A percentile compares a stretch with the other conserved stretches of the same genome.
These are phyloP conservation scores for Zymoseptoria crescenta DNA, from an alignment of 2,329 filamentous ascomycete species.

Conservation along the genomic window DNA sequence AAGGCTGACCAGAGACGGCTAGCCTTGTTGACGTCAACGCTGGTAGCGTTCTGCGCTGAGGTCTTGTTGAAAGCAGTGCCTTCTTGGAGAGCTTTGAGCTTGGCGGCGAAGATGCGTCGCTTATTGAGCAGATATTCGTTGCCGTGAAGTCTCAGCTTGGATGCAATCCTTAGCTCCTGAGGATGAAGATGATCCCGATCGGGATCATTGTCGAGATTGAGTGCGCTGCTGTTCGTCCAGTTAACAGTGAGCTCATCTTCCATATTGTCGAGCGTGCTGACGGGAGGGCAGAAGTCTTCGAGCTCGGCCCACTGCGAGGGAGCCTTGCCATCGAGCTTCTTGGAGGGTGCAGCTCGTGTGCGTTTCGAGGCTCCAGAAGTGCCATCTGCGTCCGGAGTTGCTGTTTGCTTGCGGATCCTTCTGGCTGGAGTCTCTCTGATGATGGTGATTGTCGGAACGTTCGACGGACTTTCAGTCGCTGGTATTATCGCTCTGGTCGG, in stretches of 20 bases:
- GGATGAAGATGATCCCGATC: conserved; percentile 64
- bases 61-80: conserved; percentile 90
- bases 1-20: conserved; percentile 88
- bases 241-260: conserved; percentile 8
- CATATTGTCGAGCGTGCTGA: conserved; percentile 16
- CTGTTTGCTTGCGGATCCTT: conserved; percentile 11
- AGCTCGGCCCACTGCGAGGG: conserved; percentile 21
- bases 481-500: not conserved
- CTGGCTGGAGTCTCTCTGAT: conserved; percentile 1
- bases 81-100: conserved; percentile 57
- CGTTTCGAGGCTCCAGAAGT: conserved; percentile 11
- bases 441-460: not conserved
- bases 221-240: conserved; percentile 57
- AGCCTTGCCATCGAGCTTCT: conserved; percentile 21
- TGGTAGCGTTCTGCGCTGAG: conserved; percentile 91
- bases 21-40: conserved; percentile 96
- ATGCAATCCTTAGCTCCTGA: conserved; percentile 69
- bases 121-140: conserved; percentile 89
- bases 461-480: not conserved
- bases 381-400: conserved; percentile 8
- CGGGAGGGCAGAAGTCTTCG: conserved; percentile 22
- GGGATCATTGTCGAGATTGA: conserved; percentile 68
- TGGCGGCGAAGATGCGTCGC: conserved; percentile 76
- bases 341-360: conserved; percentile 22
- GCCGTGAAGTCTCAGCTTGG: conserved; percentile 72